phyloP scores from a whole-genome alignment of 257 asterid genomes.

The Plantago elongata region DNA sequence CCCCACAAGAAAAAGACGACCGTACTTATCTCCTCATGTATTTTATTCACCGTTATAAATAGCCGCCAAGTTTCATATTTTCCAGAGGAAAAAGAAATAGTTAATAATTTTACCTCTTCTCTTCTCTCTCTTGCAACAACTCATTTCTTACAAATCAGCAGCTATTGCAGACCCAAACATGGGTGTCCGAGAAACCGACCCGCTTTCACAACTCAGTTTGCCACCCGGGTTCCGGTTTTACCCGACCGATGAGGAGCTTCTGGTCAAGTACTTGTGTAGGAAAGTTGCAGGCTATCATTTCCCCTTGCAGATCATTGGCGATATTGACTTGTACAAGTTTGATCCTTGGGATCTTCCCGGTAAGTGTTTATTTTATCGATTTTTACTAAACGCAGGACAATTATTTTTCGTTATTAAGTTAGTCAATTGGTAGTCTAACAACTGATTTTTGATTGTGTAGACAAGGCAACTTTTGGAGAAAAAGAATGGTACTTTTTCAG shows the following conservation, averaged over 20 bases:
- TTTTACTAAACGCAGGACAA: accelerated
- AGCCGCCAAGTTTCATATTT: slow-evolving; percentile 21
- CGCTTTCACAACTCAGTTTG: slow-evolving; percentile 64
- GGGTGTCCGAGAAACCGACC: slow-evolving; percentile 65
- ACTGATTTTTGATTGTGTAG: slow-evolving; percentile 18
- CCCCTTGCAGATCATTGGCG: slow-evolving; percentile 55
- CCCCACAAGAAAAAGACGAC: slow-evolving; percentile 43
- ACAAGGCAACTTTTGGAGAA: slow-evolving; percentile 75
- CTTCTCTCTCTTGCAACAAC: neutral
- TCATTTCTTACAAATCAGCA: neutral
- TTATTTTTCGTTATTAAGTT: neutral
- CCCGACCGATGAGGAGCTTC: slow-evolving; percentile 85
- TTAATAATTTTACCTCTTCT: neutral
- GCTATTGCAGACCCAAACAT: slow-evolving; percentile 21
- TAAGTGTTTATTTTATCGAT: slow-evolving; percentile 22
- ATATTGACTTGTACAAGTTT: slow-evolving; percentile 68
- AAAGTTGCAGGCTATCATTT: slow-evolving; percentile 74
- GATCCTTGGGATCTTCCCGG: slow-evolving; percentile 85
- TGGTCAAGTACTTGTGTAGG: slow-evolving; percentile 67
- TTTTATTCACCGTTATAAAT: slow-evolving; percentile 30
- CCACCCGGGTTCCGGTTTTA: slow-evolving; percentile 93
- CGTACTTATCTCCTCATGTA: slow-evolving; percentile 36
- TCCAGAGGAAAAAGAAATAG: neutral
- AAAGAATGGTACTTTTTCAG: slow-evolving; percentile 92
- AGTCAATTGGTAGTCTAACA: neutral